phyloP scores from a whole-genome alignment of 2,329 filamentous ascomycete species.

The Blastomyces emzantsi region DNA sequence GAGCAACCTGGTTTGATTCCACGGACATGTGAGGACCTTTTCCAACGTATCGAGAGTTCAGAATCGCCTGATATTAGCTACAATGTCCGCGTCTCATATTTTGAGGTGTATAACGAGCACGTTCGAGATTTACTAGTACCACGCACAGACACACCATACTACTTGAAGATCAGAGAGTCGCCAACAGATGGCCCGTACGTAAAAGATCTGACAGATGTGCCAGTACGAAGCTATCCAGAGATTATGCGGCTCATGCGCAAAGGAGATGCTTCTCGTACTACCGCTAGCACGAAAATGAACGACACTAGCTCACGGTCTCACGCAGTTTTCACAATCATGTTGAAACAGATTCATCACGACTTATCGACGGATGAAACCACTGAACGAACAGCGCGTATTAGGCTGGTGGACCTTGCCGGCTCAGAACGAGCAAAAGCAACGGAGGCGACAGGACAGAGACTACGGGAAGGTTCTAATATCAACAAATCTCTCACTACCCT shows the following conservation, averaged over 20 bases:
- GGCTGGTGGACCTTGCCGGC: constrained; percentile 87
- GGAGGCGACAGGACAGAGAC: constrained; percentile 80
- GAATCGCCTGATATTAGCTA: constrained; percentile 90
- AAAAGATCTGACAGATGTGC: constrained; percentile 89
- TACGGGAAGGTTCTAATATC: constrained; percentile 95
- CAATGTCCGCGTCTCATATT: constrained; percentile 95
- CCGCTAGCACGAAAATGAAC: constrained; percentile 97
- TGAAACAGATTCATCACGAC: constrained; percentile 97
- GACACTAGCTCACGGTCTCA: constrained; percentile 95
- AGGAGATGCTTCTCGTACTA: constrained; percentile 79
- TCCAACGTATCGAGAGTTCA: constrained; percentile 78
- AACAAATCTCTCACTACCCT: constrained; percentile 97
- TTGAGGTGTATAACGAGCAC: constrained; percentile 99
- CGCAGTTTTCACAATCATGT: constrained; percentile 93
- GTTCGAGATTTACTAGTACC: constrained; percentile 87
- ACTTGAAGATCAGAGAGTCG: constrained; percentile 94
- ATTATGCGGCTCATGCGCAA: constrained; percentile 84
- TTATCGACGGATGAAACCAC: constrained; percentile 97
- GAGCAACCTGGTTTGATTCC: constrained; percentile 88
- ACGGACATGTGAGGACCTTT: constrained; percentile 89
- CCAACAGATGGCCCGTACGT: constrained; percentile 94
- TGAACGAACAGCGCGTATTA: constrained; percentile 85
- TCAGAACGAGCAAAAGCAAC: constrained; percentile 93
- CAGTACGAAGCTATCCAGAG: constrained; percentile 77
- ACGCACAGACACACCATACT: constrained; percentile 69